Evolutionary conservation across 2,329 filamentous ascomycete genomes (phyloP).

Genomic region (Ascosphaera acerosa): DNA sequence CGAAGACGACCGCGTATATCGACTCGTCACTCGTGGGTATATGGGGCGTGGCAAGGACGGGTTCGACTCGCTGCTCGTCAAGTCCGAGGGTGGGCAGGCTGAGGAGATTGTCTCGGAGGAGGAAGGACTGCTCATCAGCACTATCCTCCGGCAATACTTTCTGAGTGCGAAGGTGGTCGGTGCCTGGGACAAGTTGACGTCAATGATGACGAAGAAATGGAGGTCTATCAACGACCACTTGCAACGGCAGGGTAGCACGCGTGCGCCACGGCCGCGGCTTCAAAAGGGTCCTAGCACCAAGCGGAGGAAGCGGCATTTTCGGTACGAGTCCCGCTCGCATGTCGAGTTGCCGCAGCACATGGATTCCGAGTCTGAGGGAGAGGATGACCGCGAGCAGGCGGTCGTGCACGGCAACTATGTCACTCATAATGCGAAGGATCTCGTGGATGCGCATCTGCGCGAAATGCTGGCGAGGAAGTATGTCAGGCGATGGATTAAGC

Average conservation of each 20-base stretch:
- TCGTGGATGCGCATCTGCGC: constrained; percentile 28
- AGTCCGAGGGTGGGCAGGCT: constrained; percentile 48
- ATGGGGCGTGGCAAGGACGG: constrained; percentile 79
- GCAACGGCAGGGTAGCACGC: constrained; percentile 22
- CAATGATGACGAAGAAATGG: constrained; percentile 40
- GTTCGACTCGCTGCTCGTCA: constrained; percentile 48
- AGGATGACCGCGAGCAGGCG: constrained; percentile 13
- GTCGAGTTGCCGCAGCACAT: constrained; percentile 7
- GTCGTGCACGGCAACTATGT: constrained; percentile 15
- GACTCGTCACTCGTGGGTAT: constrained; percentile 58
- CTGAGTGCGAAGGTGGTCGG: constrained; percentile 61
- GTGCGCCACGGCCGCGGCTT: constrained; percentile 1
- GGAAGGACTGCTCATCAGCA: constrained; percentile 64
- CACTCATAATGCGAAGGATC: constrained; percentile 14
- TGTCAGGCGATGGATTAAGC: constrained; percentile 45
- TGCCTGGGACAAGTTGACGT: constrained; percentile 48
- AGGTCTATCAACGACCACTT: constrained; percentile 35
- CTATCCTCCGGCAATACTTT: constrained; percentile 75
- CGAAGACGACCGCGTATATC: constrained; percentile 38
- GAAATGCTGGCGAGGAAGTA: constrained; percentile 41
- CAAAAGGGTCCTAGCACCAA: constrained; percentile 2
- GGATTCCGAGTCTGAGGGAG: constrained; percentile 20
- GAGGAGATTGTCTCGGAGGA: constrained; percentile 66
- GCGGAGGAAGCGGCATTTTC: background rate
- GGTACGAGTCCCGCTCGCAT: constrained; percentile 1